Base-by-base conservation (phyloP, 2,329 filamentous ascomycete genomes). In the Alternaria brassicae region DNA sequence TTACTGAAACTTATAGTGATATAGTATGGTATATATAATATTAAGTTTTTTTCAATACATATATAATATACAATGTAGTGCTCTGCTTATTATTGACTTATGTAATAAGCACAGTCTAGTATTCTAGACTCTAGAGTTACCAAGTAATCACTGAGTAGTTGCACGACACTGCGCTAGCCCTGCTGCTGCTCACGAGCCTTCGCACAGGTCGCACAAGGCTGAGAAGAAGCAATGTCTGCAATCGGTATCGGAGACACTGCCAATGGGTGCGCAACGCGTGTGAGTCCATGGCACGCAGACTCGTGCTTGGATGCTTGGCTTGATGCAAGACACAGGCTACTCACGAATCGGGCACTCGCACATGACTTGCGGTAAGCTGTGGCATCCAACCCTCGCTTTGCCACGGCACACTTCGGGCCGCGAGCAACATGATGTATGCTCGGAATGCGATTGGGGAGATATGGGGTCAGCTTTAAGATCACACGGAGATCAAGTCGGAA, bases 331-430 rank as follows among this genome's bases (percentile, higher is more conserved):
- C 34, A 36, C 44, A 68, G 70, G 60, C 55, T 53, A 7, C 53
- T 56, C 49, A 45, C 53, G 42, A 61, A 55, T 53, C 48, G 54
- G 41, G 54, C 37, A 17, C 28, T 45, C 60, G 63, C 71, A 65
- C 71, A 71, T 75, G 71, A 73, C 70, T 61, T 53, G 32, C 53
- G 48, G 59, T 54, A 52, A 62, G 63, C 61, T 60, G 52, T 63
- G 54, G 60, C 60, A 63, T 48, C n/a, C n/a, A 41, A 48, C 40
- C 19, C 59, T 69, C 72, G 72, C 71, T 74, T 75, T 72, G 34
- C 64, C 27, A 67, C 72, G 72, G 72, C 70, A 70, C 61, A 60
- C 62, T 48, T 69, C 72, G 71, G 72, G 69, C 67, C 58, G 60
- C 56, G 48, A 61, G 64, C 61, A 66, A 60, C 21, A 60, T 61